phyloP scores from a whole-genome alignment of 371 early-diverging fungal species.

The Actinomucor elegans region DNA sequence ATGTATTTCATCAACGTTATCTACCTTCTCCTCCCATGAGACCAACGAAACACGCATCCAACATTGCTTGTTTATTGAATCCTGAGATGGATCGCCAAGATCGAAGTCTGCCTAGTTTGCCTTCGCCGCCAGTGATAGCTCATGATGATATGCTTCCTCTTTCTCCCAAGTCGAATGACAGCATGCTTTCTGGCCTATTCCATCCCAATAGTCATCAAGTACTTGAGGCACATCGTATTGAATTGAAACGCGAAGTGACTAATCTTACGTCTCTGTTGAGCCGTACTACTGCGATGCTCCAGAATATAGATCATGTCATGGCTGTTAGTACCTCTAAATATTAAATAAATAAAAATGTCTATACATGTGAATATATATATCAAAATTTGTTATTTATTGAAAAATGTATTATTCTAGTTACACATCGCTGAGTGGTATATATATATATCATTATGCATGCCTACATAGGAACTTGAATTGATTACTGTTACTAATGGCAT shows the following conservation, averaged over 20 bases:
- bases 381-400: too few species aligned
- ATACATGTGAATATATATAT: too few species aligned
- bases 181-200: constrained; percentile 18
- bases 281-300: constrained; percentile 61
- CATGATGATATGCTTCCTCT: constrained; percentile 26
- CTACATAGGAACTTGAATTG: too few species aligned
- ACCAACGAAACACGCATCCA: constrained; percentile 19
- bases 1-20: constrained; percentile 31
- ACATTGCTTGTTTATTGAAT: constrained; percentile 39
- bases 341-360: not conserved
- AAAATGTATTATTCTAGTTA: not conserved
- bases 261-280: constrained; percentile 58
- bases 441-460: too few species aligned
- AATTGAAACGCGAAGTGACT: constrained; percentile 62
- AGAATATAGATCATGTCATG: constrained; percentile 60
- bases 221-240: constrained; percentile 60
- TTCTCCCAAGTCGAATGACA: constrained; percentile 9
- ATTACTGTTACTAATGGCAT: constrained; percentile 4
- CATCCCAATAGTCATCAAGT: constrained; percentile 38
- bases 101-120: constrained; percentile 31
- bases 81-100: constrained; percentile 23
- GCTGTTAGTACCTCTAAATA: constrained; percentile 1
- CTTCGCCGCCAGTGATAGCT: constrained; percentile 38
- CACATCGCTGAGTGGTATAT: not conserved
- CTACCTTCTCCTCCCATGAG: constrained; percentile 45